Evolutionary conservation across 2,329 filamentous ascomycete genomes (phyloP).

Genomic region (Verticillium klebahnii): DNA sequence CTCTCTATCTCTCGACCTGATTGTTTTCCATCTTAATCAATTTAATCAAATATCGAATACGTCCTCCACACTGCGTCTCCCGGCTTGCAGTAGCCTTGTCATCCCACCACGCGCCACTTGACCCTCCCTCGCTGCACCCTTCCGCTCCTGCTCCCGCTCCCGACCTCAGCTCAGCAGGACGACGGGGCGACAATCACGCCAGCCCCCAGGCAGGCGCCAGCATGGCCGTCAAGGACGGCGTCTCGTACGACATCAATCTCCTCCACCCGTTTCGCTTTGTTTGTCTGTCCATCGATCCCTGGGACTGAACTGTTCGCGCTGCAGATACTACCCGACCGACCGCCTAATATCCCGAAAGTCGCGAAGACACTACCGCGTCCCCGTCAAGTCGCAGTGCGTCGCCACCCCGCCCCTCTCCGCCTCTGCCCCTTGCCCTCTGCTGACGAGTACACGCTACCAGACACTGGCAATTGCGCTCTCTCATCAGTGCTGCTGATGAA

Average conservation of each 20-base stretch:
- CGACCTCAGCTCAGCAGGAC: background rate
- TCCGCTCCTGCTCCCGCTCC: background rate
- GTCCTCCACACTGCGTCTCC: background rate
- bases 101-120: background rate
- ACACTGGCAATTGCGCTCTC: constrained; percentile 85
- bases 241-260: constrained; percentile 8
- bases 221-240: constrained; percentile 46
- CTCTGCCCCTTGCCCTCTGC: background rate
- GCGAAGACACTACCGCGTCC: constrained; percentile 64
- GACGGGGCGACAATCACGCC: background rate
- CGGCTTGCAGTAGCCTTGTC: background rate
- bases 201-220: constrained; percentile 17
- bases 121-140: background rate
- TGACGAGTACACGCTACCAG: constrained; percentile 35
- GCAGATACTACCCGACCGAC: constrained; percentile 62
- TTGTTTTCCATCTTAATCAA: background rate
- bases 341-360: constrained; percentile 55
- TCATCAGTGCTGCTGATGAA: constrained; percentile 75
- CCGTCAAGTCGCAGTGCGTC: constrained; percentile 60
- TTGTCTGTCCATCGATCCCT: background rate
- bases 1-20: background rate
- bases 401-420: background rate
- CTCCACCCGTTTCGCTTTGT: background rate
- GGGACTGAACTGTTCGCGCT: background rate
- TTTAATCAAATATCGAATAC: background rate